Evolutionary conservation across 768 basidiomycete genomes (phyloP), one percentile per base, ranked within the genome.

Genomic region (Nidula microcarpa): DNA sequence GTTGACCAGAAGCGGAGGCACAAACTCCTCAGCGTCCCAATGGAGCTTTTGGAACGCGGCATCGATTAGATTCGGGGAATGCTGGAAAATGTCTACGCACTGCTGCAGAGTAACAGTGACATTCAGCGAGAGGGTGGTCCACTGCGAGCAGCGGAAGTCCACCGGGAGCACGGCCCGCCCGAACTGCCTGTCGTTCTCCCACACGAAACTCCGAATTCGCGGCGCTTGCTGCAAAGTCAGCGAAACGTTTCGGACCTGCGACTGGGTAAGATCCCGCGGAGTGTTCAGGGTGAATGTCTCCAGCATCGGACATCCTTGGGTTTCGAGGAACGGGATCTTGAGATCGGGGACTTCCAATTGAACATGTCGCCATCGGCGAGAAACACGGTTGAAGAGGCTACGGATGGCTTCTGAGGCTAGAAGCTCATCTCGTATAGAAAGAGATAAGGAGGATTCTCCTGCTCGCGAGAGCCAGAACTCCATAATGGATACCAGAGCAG

Each of bases 391-490:
- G 9, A 59, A 46, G 18, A 33, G 6, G 14, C 17, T 41, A 46
- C 30, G 7, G 45, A 52, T 4, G 57, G 33, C 23, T 47, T 49
- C 14, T 14, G 13, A 14, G 13, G 13, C 13, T 3, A 30, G 14
- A 23, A 46, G 44, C 44, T 54, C 49, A 18, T 56, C 57, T 14
- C 56, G 58, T 2, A 63, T 49, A 34, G 56, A 61, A 18, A 63
- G 47, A 8, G 58, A 61, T 7, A 65, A 49, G 8, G 60, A 58
- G 34, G 52, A 44, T 23, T 55, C 36, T 33, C 57, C 62, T 35
- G 64, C 51, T 2, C 64, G 60, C 4, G 55, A 52, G 8, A 64
- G 55, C 60, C 60, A 64, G 32, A 56, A 36, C 17, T 60, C 37
- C 11, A 59, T 43, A 13, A 62, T 36, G 14, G 53, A 34, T 10